These are phyloP conservation scores for Neoboletus subvelutipes DNA, from an alignment of 768 basidiomycete species.

Conservation along the genomic window DNA sequence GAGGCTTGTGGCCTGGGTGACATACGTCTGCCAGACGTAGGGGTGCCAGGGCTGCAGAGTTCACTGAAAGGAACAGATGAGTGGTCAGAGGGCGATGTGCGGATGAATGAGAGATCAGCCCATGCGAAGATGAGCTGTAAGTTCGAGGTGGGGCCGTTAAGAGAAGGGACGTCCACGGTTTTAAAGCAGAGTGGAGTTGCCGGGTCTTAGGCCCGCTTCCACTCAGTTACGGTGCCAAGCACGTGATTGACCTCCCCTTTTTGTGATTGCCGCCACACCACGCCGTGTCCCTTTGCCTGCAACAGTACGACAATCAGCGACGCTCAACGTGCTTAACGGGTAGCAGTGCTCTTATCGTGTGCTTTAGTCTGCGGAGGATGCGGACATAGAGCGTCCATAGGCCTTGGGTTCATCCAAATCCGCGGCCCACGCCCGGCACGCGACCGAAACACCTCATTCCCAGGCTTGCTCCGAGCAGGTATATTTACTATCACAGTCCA, in stretches of 20 bases:
- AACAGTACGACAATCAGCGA: background rate
- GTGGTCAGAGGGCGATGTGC: background rate
- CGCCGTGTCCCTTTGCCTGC: constrained; percentile 2
- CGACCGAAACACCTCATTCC: background rate
- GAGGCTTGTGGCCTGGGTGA: constrained; percentile 5
- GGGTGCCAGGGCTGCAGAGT: constrained; percentile 20
- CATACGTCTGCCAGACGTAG: constrained; percentile 24
- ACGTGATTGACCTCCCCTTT: constrained; percentile 10
- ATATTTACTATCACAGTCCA: background rate
- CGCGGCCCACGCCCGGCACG: background rate
- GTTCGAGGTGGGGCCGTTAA: background rate
- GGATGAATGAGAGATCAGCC: constrained; percentile 13
- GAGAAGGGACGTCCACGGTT: background rate
- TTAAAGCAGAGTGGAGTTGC: constrained; percentile 6
- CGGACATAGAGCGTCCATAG: constrained; percentile 18
- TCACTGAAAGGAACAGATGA: background rate
- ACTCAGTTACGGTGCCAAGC: constrained; percentile 1
- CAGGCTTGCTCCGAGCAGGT: background rate
- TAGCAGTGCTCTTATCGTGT: background rate
- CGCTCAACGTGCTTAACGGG: background rate
- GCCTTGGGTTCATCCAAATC: background rate
- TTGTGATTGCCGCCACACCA: constrained; percentile 1
- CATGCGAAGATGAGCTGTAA: constrained; percentile 6
- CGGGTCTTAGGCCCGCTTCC: constrained; percentile 10
- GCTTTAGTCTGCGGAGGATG: background rate